A percentile compares a stretch with the other conserved stretches of the same genome.
Conservation (phyloP, 2,329 filamentous ascomycete genomes). For the Exophiala dermatitidis region DNA sequence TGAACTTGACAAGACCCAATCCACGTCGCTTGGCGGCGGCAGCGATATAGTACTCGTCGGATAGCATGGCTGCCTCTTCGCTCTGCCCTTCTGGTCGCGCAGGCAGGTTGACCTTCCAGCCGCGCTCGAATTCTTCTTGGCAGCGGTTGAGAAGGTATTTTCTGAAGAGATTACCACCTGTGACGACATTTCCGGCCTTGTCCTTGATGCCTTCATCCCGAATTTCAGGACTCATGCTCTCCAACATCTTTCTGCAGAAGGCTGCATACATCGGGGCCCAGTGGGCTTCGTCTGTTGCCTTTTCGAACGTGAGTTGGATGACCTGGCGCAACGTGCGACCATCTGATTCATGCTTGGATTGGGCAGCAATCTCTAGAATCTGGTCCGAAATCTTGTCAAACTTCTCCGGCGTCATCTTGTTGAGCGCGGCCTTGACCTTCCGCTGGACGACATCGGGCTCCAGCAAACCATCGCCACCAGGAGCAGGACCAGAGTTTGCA, state of each 20-base stretch:
- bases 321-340: conserved; percentile 93
- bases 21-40: conserved; percentile 93
- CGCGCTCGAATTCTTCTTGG: conserved; percentile 97
- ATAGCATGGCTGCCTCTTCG: conserved; percentile 72
- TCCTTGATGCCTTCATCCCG: conserved; percentile 92
- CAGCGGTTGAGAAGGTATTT: conserved; percentile 98
- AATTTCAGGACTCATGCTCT: conserved; percentile 89
- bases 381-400: conserved; percentile 93
- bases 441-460: conserved; percentile 91
- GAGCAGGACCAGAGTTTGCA: conserved; percentile 40
- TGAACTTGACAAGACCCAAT: conserved; percentile 97
- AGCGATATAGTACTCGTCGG: conserved; percentile 91
- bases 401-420: conserved; percentile 99
- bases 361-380: conserved; percentile 82
- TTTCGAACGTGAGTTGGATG: conserved; percentile 98
- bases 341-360: conserved; percentile 92
- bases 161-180: conserved; percentile 88
- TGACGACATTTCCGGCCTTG: conserved; percentile 79
- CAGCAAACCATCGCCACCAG: conserved; percentile 55
- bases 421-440: conserved; percentile 96
- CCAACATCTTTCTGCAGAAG: conserved; percentile 95
- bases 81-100: conserved; percentile 64
- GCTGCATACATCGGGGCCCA: conserved; percentile 99
- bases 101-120: conserved; percentile 86
- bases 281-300: conserved; percentile 95